These are phyloP conservation scores for Erodium chrysanthum DNA, from an alignment of 441 rosid species.

Conservation along the genomic window DNA sequence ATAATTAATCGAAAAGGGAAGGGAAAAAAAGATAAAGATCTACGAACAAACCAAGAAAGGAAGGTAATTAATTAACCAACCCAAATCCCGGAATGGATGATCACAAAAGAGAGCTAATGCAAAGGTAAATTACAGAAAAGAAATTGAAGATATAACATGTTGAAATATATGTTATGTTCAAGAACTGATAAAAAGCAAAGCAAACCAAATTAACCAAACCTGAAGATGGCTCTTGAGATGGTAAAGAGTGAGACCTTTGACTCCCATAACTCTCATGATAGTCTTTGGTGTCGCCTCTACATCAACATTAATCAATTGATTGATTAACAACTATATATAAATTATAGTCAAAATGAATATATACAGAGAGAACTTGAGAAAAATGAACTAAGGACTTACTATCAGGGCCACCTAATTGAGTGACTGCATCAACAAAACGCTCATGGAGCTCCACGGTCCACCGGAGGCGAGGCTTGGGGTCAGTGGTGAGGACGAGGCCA, in stretches of 20 bases:
- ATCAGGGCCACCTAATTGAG: conserved; percentile 98
- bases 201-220: conserved; percentile 34
- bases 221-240: conserved; percentile 99
- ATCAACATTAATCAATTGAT: not conserved
- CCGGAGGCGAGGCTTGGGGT: conserved; percentile 97
- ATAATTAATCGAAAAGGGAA: not conserved
- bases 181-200: not conserved
- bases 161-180: not conserved
- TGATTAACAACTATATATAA: no score
- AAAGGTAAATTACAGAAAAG: not conserved
- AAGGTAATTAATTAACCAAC: not conserved
- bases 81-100: conserved; percentile 13
- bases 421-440: conserved; percentile 96
- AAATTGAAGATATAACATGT: no score
- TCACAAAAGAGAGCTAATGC: not conserved
- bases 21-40: conserved; percentile 12
- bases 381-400: conserved; percentile 31
- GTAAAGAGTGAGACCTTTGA: conserved; percentile 99
- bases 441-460: conserved; percentile 99
- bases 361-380: not conserved
- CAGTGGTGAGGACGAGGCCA: conserved; percentile 96
- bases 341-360: no score
- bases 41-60: conserved; percentile 10
- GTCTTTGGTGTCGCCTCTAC: conserved; percentile 98
- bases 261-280: conserved; percentile 99